Evolutionary conservation across 148 eudicot species (phyloP).

Genomic region (Silene uniflora): DNA sequence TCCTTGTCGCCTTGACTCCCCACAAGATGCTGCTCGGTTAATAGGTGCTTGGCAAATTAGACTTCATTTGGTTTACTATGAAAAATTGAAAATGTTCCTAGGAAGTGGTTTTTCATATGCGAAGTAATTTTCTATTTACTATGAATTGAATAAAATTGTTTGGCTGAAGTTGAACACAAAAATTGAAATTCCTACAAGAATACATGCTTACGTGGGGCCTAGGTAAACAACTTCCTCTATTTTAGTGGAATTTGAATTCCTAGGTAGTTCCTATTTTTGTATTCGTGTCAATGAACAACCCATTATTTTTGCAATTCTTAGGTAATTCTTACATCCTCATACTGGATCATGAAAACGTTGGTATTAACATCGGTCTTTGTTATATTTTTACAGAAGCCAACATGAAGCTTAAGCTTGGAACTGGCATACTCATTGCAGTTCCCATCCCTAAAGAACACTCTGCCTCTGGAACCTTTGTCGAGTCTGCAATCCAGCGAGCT

Average conservation of each 20-base stretch:
- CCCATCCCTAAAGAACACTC: constrained; percentile 91
- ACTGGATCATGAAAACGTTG: background rate
- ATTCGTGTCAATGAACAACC: background rate
- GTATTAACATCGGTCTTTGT: background rate
- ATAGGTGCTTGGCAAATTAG: constrained; percentile 44
- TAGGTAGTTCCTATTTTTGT: background rate
- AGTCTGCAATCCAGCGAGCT: constrained; percentile 84
- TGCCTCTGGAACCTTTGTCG: constrained; percentile 73
- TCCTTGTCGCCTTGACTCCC: constrained; percentile 66
- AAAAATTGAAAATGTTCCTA: background rate
- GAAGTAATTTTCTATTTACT: background rate
- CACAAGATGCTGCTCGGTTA: constrained; percentile 80
- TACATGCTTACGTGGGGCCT: background rate
- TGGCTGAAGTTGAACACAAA: background rate
- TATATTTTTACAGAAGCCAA: constrained; percentile 51
- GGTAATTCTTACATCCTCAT: constrained; percentile 1
- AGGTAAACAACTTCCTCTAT: no score
- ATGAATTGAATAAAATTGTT: background rate
- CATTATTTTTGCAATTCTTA: background rate
- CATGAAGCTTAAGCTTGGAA: constrained; percentile 57
- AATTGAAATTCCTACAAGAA: no score
- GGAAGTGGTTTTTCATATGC: background rate
- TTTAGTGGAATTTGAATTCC: no score
- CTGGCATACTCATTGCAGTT: constrained; percentile 78
- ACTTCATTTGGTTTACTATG: background rate